These are phyloP conservation scores for Gentiana straminea DNA, from an alignment of 257 asterid species.

Conservation along the genomic window DNA sequence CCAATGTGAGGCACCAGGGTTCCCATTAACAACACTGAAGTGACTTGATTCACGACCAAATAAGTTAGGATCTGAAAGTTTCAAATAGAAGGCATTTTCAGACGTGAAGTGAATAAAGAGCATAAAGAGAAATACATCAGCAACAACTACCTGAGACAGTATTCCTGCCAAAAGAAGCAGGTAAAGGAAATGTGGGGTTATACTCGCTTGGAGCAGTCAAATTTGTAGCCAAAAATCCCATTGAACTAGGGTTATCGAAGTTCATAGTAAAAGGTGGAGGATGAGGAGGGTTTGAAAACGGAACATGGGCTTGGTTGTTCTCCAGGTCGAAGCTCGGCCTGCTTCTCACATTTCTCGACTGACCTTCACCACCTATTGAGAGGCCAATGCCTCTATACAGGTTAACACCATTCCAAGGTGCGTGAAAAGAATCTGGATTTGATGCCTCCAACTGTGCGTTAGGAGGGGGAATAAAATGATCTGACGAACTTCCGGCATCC, in stretches of 20 bases:
- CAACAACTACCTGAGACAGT: conserved; percentile 38
- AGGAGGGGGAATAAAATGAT: conserved; percentile 29
- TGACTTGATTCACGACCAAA: conserved; percentile 37
- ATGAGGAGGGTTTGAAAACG: conserved; percentile 27
- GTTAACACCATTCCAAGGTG: conserved; percentile 38
- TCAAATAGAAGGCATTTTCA: conserved; percentile 14
- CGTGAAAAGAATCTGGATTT: conserved; percentile 36
- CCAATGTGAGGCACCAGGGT: conserved; percentile 36
- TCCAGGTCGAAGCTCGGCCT: conserved; percentile 41
- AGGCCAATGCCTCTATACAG: conserved; percentile 42
- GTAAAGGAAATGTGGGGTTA: conserved; percentile 27
- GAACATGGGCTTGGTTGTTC: conserved; percentile 31
- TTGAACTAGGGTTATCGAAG: conserved; percentile 29
- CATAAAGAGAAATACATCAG: not conserved
- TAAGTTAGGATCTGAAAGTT: conserved; percentile 39
- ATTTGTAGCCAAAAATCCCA: conserved; percentile 39
- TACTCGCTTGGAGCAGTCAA: conserved; percentile 41
- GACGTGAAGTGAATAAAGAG: not conserved
- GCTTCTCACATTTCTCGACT: conserved; percentile 62
- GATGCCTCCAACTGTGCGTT: conserved; percentile 53
- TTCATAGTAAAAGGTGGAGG: conserved; percentile 26
- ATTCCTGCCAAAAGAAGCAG: conserved; percentile 39
- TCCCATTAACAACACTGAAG: conserved; percentile 21
- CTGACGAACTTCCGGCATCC: conserved; percentile 69
- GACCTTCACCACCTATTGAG: conserved; percentile 47